These are phyloP conservation scores for Helotiales sp. DNA, from an alignment of 2,329 filamentous ascomycete species.

Conservation along the genomic window DNA sequence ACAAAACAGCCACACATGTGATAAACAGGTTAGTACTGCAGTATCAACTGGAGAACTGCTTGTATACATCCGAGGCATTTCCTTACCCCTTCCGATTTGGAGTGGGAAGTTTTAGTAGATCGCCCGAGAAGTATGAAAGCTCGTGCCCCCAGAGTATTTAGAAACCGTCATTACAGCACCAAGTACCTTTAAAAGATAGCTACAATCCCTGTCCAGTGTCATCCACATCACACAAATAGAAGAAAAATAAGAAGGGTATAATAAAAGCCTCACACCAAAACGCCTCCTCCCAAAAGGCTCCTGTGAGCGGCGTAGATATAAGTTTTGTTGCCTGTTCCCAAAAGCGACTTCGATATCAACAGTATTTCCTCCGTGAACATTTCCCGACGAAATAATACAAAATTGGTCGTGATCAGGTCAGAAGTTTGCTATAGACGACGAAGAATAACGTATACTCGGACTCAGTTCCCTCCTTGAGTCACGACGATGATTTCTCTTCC, in stretches of 20 bases:
- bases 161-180: not conserved
- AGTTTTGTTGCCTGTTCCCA: not conserved
- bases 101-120: no score
- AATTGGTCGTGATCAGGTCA: no score
- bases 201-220: not conserved
- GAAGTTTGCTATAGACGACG: no score
- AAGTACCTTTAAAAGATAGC: not conserved
- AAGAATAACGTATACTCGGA: not conserved
- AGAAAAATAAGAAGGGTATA: not conserved
- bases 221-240: not conserved
- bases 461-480: conserved; percentile 9
- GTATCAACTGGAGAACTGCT: no score
- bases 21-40: no score
- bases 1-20: no score
- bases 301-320: conserved; percentile 22
- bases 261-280: not conserved
- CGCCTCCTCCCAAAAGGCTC: conserved; percentile 1
- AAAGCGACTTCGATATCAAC: not conserved
- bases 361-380: not conserved
- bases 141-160: no score
- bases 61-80: no score
- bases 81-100: no score
- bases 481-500: not conserved
- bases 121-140: no score
- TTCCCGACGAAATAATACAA: no score